Evolutionary conservation across 108 stramenopile genomes (phyloP), one percentile per base, ranked within the genome.

Genomic region (Parietichytrium sp.): DNA sequence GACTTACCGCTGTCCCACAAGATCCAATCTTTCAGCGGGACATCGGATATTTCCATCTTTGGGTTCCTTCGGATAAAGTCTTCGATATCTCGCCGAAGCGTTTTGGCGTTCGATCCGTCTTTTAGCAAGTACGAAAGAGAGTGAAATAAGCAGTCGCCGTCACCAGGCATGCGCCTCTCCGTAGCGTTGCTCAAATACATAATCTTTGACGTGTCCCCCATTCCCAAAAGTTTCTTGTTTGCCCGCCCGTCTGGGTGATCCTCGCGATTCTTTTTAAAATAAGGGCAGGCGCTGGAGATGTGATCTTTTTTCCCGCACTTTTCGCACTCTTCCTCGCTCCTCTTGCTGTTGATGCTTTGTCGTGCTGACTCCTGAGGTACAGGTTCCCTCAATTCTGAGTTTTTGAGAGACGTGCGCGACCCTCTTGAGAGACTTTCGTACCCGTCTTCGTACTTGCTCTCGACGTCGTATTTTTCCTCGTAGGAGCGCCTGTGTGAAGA

Each of bases 71-170:
- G 20, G 31, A 85, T 85, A 50, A 85, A 85, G 29, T 3, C 7
- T 4, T 12, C n/a, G 26, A 85, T 51, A 25, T 78, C 48, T 7
- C 33, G n/a, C 20, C 85, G 82, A 0, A 85, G 77, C 4, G 25
- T 3, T 16, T 18, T 4, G 6, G 85, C 85, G 29, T n/a, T 30
- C 8, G 6, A 4, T 15, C 30, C 52, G 31, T 49, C 45, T 3
- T 78, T 47, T 2, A 85, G 38, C 15, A 82, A 82, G 33, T 85
- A 85, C 7, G 51, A 54, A 8, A 85, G 33, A 0, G 82, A 83
- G 48, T 85, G 85, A 52, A 85, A 85, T 8, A 85, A 31, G 49
- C 85, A 85, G 48, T n/a, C 29, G 3, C 85, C 85, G 50, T 85
- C 85, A 18, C 82, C 82, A 3, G 85, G 85, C 78, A 82, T 82